These are phyloP conservation scores for Xanthoconium stramineum DNA, from an alignment of 768 basidiomycete genomes.

Conservation along the genomic window DNA sequence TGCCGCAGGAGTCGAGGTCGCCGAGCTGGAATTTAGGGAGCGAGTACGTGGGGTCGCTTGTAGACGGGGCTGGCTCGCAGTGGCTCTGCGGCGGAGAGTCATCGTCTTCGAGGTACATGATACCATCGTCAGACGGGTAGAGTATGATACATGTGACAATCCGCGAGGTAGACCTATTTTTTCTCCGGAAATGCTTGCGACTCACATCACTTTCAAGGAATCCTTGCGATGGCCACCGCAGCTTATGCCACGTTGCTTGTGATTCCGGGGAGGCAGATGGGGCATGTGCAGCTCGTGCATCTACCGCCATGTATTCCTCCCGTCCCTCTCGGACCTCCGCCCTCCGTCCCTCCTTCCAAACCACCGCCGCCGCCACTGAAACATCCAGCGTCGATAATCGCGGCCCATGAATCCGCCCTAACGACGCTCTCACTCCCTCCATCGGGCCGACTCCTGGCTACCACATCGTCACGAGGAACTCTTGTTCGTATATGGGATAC, in stretches of 20 bases:
- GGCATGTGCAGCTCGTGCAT: constrained; percentile 85
- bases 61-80: constrained; percentile 80
- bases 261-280: constrained; percentile 80
- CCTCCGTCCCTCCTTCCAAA: constrained; percentile 48
- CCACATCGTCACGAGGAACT: constrained; percentile 80
- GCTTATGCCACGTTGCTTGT: constrained; percentile 77
- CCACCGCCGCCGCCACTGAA: constrained; percentile 56
- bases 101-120: constrained; percentile 72
- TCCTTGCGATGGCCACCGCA: constrained; percentile 77
- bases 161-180: constrained; percentile 54
- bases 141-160: constrained; percentile 90
- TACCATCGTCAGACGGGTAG: constrained; percentile 58
- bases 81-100: constrained; percentile 74
- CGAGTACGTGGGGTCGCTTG: constrained; percentile 76
- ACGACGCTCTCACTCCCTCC: constrained; percentile 74
- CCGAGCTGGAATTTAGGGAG: constrained; percentile 88
- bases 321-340: constrained; percentile 52
- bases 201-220: constrained; percentile 44
- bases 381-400: constrained; percentile 75
- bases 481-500: constrained; percentile 87
- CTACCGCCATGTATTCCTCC: constrained; percentile 76
- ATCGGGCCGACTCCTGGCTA: constrained; percentile 78
- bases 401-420: constrained; percentile 77
- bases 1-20: constrained; percentile 68
- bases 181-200: not conserved